Base-by-base conservation (phyloP, 176 grass and related monocot genomes). In the Carex cristatella region DNA sequence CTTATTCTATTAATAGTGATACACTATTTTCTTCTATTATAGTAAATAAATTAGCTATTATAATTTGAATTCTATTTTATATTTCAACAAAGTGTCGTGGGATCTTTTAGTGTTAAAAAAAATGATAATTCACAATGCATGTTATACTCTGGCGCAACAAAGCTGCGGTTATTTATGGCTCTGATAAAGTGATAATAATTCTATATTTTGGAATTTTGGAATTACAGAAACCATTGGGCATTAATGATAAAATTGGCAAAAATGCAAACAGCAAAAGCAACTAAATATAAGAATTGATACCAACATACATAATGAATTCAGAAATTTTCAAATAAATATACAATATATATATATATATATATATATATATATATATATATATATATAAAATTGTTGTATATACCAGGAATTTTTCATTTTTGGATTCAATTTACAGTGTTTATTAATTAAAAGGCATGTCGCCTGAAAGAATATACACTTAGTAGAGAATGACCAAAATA, bases 401-500 rank as follows among this genome's bases (percentile, higher is more conserved):
- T 23, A 66, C 5, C 44, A 66, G 46, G 28, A 63, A 68, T 31
- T 68, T 53, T 33, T 32, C 33, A 16, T 81, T 59, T 23, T 79
- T 63, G 28, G 40, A 65, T 55, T 55, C 23, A 83, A 68, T 83
- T 53, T 83, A 83, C 42, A 83, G 42, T 66, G 63, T 83, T 77
- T 83, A 69, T 55, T 83, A 60, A 83, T 83, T 83, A 83, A 67
- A 83, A 14, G 54, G 37, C 79, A 61, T 27, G 37, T 63, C 0
- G 79, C 33, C 79, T 65, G 79, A 81, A 62, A 83, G 81, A 83
- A 83, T 83, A 67, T 83, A 83, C 81, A 83, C 46, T 66, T 83
- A 65, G 59, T 65, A 65, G 15, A 81, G 13, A 73, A 63, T 63
- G 53, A 53, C 8, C 27, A 56, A 78, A 77, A 44, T 3, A 71